Percentiles rank a stretch among this genome's conserved stretches.
These are phyloP conservation scores for Serpula lacrymans DNA, from an alignment of 768 basidiomycete genomes.

Conservation along the genomic window DNA sequence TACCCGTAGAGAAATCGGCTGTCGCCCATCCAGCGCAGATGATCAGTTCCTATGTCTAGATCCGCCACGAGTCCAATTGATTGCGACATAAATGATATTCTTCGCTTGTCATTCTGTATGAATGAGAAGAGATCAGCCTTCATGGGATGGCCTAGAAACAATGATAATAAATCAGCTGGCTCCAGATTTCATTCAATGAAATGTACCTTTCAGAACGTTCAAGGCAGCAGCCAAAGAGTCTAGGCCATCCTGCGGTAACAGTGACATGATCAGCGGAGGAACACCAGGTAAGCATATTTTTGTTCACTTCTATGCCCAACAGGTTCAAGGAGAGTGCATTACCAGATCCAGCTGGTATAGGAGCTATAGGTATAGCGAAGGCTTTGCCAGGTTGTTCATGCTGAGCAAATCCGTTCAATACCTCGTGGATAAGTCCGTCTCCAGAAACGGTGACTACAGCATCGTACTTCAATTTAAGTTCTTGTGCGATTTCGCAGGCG, in stretches of 20 bases:
- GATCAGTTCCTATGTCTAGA: constrained; percentile 78
- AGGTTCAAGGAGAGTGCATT: constrained; percentile 76
- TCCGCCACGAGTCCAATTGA: constrained; percentile 84
- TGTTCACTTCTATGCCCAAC: constrained; percentile 58
- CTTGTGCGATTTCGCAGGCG: constrained; percentile 60
- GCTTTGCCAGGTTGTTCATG: constrained; percentile 58
- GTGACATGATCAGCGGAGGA: not conserved
- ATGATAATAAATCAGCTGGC: not conserved
- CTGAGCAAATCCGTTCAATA: constrained; percentile 77
- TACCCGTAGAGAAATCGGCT: constrained; percentile 73
- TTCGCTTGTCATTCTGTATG: constrained; percentile 59
- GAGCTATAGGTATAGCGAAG: constrained; percentile 66
- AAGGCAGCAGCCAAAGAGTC: constrained; percentile 71
- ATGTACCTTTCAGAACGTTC: constrained; percentile 75
- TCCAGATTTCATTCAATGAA: not conserved
- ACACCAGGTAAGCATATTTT: not conserved
- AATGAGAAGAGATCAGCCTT: constrained; percentile 75
- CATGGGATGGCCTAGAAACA: constrained; percentile 61
- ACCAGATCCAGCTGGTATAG: constrained; percentile 80
- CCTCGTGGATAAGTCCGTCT: constrained; percentile 81
- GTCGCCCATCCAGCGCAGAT: constrained; percentile 85
- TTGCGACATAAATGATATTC: constrained; percentile 82
- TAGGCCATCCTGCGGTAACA: constrained; percentile 50
- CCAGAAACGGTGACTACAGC: constrained; percentile 76
- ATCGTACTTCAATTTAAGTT: constrained; percentile 59